These are phyloP conservation scores for Zymoseptoria tritici DNA, from an alignment of 2,329 filamentous ascomycete genomes.

Conservation along the genomic window DNA sequence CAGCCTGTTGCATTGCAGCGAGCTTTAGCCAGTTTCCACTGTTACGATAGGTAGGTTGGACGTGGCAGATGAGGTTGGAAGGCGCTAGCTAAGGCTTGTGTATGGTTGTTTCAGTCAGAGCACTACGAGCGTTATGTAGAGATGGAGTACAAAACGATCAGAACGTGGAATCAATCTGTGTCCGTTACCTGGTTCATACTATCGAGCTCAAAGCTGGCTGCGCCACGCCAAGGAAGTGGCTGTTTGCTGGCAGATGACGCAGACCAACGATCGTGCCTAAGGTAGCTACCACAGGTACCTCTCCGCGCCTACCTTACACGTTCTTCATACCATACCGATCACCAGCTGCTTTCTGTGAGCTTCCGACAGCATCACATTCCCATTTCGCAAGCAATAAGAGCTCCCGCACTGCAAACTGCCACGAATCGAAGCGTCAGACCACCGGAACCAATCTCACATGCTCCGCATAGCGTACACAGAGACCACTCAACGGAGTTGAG, in stretches of 20 bases:
- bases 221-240: not conserved
- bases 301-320: not conserved
- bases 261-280: too few relatives aligned
- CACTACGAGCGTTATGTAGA: not conserved
- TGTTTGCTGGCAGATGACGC: not conserved
- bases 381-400: not conserved
- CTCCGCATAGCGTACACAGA: not conserved
- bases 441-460: not conserved
- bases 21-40: constrained; percentile 7
- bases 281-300: not conserved
- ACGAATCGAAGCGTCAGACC: not conserved
- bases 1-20: constrained; percentile 13
- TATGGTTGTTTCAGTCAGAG: not conserved
- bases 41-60: constrained; percentile 7
- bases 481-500: not conserved
- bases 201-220: too few relatives aligned
- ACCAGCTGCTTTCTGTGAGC: not conserved
- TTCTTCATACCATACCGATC: not conserved
- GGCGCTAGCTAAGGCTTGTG: not conserved
- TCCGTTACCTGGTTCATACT: not conserved
- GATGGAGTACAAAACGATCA: not conserved
- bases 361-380: not conserved
- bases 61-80: not conserved
- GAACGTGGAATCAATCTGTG: not conserved
- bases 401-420: not conserved